Evolutionary conservation across 1,139 yeast species (phyloP).

Genomic region (Blastobotrys proliferans): DNA sequence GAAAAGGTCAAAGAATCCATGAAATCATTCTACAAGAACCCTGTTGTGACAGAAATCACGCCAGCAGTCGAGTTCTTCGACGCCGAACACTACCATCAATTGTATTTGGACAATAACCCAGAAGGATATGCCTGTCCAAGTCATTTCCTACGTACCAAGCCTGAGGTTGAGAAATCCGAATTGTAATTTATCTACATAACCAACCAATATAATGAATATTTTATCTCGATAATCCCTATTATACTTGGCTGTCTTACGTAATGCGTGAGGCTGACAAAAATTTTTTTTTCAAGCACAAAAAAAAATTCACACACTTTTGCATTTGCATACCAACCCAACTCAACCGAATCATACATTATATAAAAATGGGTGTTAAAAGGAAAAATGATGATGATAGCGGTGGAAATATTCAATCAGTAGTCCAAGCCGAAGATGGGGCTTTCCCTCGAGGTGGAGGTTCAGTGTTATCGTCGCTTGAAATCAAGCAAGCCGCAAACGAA

Average conservation of each 20-base stretch:
- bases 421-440: constrained; percentile 26
- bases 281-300: constrained; percentile 3
- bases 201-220: too few relatives aligned
- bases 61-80: constrained; percentile 73
- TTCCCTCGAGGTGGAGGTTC: constrained; percentile 84
- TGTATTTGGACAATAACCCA: constrained; percentile 74
- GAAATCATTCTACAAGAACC: constrained; percentile 51
- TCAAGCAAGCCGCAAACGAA: constrained; percentile 88
- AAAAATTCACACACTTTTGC: neutral
- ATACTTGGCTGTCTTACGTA: too few relatives aligned
- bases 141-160: constrained; percentile 58
- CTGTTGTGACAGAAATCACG: constrained; percentile 63
- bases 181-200: too few relatives aligned
- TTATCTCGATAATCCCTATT: too few relatives aligned
- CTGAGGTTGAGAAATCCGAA: too few relatives aligned
- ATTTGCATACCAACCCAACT: neutral
- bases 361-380: constrained; percentile 10
- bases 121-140: constrained; percentile 86
- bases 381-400: neutral
- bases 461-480: constrained; percentile 81
- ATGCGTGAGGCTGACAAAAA: constrained; percentile 9
- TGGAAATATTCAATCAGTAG: constrained; percentile 17
- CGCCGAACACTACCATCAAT: constrained; percentile 92
- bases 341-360: neutral
- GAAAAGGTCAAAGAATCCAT: constrained; percentile 38